Evolutionary conservation across 495 filamentous ascomycete species (phyloP), one percentile per base, ranked within the genome.

Genomic region (Astrothelium subdiscretum): DNA sequence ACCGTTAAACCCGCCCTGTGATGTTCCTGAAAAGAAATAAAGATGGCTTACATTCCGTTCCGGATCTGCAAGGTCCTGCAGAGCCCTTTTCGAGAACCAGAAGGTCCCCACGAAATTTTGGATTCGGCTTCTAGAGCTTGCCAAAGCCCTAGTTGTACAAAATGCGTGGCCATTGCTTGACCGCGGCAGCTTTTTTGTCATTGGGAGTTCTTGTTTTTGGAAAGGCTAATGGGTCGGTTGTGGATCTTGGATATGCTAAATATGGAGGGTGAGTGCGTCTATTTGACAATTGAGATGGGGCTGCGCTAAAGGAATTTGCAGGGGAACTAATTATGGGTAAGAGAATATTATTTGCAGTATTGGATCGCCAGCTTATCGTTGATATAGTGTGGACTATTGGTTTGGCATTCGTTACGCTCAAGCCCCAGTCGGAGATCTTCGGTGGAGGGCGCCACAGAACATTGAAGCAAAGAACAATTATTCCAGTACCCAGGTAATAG

Each of bases 321-420:
- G 48, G 6, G 48, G 59, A 65, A 62, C 31, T 58, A 62, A 62
- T 63, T 61, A 42, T 43, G 62, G 63, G 66, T 59, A 44, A 52
- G 63, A 26, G 29, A 54, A 54, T 31, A 57, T 68, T 2, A 44
- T 59, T n/a, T n/a, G n/a, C n/a, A n/a, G n/a, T n/a, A n/a, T n/a
- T n/a, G n/a, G n/a, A n/a, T n/a, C n/a, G n/a, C n/a, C n/a, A n/a
- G n/a, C n/a, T n/a, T n/a, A n/a, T n/a, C n/a, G 54, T 66, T 5
- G n/a, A 2, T 6, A 26, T 2, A 67, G 67, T 15, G 48, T 64
- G 43, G 52, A 63, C 26, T 52, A 62, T 29, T 70, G 62, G 59
- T 68, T 63, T 54, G 66, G 66, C 58, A 68, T 70, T 29, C 60
- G 61, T 15, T 70, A 68, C 31, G 68, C 68, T n/a, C 38, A 43